Evolutionary conservation across 192 early-diverging fungal species (phyloP).

Genomic region (Podila verticillata): DNA sequence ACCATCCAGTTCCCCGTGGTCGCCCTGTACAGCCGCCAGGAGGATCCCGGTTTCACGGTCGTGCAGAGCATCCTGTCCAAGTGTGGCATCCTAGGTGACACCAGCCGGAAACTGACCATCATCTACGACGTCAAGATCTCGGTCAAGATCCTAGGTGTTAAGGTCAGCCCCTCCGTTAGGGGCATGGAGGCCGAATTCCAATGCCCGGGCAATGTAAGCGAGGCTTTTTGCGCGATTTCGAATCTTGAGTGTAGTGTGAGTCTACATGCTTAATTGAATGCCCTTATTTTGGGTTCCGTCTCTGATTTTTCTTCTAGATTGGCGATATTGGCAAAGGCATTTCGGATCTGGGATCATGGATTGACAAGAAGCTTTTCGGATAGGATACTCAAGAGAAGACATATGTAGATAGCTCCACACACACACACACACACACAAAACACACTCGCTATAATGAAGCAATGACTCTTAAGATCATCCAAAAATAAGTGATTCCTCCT

Average conservation of each 20-base stretch:
- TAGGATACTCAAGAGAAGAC: too few relatives aligned
- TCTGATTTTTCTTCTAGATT: slow-evolving; percentile 8
- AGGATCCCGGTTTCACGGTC: slow-evolving; percentile 35
- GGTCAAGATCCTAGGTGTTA: slow-evolving; percentile 24
- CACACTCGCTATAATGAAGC: too few relatives aligned
- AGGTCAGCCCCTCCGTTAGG: slow-evolving; percentile 9
- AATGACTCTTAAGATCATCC: too few relatives aligned
- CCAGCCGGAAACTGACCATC: slow-evolving; percentile 5
- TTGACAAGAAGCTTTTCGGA: too few relatives aligned
- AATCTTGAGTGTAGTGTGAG: too few relatives aligned
- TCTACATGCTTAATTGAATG: too few relatives aligned
- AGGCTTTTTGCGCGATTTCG: neutral
- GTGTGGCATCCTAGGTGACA: slow-evolving; percentile 27
- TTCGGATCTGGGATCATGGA: slow-evolving; percentile 1
- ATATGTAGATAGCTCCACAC: too few relatives aligned
- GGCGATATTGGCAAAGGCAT: slow-evolving; percentile 10
- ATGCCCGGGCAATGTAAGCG: slow-evolving; percentile 39
- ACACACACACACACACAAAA: too few relatives aligned
- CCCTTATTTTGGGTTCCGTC: too few relatives aligned
- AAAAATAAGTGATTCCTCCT: too few relatives aligned
- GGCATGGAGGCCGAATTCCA: slow-evolving; percentile 4
- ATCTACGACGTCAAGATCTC: slow-evolving; percentile 30
- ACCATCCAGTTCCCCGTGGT: slow-evolving; percentile 20
- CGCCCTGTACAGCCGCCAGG: slow-evolving; percentile 10
- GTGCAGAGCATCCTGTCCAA: slow-evolving; percentile 13